Evolutionary conservation across 345 rosid species (phyloP).

Genomic region (Noccaea caerulescens): DNA sequence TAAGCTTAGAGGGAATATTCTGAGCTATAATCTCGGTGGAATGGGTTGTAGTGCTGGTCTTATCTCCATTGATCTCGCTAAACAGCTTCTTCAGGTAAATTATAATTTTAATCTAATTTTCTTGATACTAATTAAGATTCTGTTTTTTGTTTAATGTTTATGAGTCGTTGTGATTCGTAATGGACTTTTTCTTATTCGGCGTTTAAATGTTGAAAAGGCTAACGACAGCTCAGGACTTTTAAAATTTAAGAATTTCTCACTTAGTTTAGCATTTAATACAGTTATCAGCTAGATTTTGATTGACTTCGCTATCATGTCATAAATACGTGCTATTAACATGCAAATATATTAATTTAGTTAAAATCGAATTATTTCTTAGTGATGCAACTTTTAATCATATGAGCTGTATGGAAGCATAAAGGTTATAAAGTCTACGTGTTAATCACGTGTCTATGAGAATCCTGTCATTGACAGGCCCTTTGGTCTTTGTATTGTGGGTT

Average conservation of each 20-base stretch:
- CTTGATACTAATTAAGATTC: slow-evolving; percentile 5
- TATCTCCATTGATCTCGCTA: slow-evolving; percentile 64
- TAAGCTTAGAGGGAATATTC: slow-evolving; percentile 55
- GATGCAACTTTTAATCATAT: slow-evolving; percentile 14
- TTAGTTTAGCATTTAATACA: slow-evolving; percentile 27
- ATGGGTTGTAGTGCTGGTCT: slow-evolving; percentile 69
- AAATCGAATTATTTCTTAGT: slow-evolving; percentile 12
- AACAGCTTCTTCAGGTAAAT: slow-evolving; percentile 59
- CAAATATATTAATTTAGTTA: background rate
- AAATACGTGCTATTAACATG: slow-evolving; percentile 15
- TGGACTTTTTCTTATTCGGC: slow-evolving; percentile 20
- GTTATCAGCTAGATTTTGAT: slow-evolving; percentile 4
- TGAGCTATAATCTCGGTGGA: slow-evolving; percentile 60
- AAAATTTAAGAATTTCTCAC: background rate
- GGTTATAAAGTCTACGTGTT: slow-evolving; percentile 9
- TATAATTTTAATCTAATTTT: background rate
- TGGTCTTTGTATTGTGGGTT: slow-evolving; percentile 22
- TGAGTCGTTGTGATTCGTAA: slow-evolving; percentile 9
- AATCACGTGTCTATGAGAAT: slow-evolving; percentile 36
- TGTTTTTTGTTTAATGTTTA: slow-evolving; percentile 15
- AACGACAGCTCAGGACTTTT: slow-evolving; percentile 32
- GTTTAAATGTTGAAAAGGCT: slow-evolving; percentile 10
- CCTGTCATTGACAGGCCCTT: slow-evolving; percentile 30
- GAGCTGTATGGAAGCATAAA: slow-evolving; percentile 31
- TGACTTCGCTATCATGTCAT: slow-evolving; percentile 30